Conservation (phyloP, 176 grass and related monocot genomes). For the Tillandsia fasciculata region DNA sequence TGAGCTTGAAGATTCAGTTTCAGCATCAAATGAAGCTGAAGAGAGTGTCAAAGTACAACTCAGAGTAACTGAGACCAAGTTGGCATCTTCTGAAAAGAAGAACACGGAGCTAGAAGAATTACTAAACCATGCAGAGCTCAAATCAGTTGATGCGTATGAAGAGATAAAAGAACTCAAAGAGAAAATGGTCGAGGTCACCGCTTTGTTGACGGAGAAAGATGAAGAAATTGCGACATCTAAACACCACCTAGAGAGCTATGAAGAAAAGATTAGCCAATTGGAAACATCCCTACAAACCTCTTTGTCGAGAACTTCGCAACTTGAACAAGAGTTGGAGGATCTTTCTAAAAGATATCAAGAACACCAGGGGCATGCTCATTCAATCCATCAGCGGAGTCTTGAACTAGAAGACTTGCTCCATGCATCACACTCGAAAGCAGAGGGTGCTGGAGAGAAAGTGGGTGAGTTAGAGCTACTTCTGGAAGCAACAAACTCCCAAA, state of each 20-base stretch:
- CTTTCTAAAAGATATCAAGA: conserved; percentile 9
- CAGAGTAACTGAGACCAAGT: conserved; percentile 45
- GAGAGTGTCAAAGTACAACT: conserved; percentile 42
- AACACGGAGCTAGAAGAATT: conserved; percentile 25
- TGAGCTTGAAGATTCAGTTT: conserved; percentile 52
- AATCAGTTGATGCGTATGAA: conserved; percentile 7
- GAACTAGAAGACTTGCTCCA: conserved; percentile 23
- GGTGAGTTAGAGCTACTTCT: conserved; percentile 21
- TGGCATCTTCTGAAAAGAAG: conserved; percentile 48
- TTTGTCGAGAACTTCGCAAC: conserved; percentile 8
- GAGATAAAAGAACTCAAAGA: conserved; percentile 6
- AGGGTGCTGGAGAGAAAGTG: conserved; percentile 22
- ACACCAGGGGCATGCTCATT: conserved; percentile 4
- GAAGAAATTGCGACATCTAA: conserved; percentile 22
- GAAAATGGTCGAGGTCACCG: conserved; percentile 8
- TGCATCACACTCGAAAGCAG: conserved; percentile 19
- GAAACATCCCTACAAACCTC: conserved; percentile 15
- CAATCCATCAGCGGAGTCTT: conserved; percentile 1
- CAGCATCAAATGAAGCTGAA: conserved; percentile 48
- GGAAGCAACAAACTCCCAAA: conserved; percentile 13
- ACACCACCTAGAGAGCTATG: conserved; percentile 13
- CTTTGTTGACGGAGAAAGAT: conserved; percentile 9
- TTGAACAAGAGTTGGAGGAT: conserved; percentile 10
- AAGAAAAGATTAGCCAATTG: conserved; percentile 29
- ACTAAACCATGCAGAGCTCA: conserved; percentile 7